Conservation (phyloP, 2,329 filamentous ascomycete species). For the Fusarium caatingaense region DNA sequence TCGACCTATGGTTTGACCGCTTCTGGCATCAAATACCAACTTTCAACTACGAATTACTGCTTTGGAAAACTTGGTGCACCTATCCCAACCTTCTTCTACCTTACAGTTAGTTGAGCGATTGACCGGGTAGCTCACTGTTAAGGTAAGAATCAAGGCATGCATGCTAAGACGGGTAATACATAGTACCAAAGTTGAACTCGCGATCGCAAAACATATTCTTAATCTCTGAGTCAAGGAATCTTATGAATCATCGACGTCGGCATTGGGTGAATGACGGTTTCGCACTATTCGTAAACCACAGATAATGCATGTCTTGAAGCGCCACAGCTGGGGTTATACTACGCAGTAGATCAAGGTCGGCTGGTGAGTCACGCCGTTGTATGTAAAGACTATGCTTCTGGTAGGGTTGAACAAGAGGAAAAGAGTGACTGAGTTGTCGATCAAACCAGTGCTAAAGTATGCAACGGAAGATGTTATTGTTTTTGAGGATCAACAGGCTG, state of each 20-base stretch:
- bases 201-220: not conserved
- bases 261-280: not conserved
- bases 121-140: not conserved
- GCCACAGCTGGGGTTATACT: not conserved
- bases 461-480: not conserved
- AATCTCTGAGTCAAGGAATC: not conserved
- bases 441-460: not conserved
- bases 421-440: not conserved
- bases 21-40: not conserved
- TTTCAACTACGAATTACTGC: not conserved
- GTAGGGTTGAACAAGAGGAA: not conserved
- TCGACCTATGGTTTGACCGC: not conserved
- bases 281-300: not conserved
- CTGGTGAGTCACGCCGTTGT: conserved; percentile 15
- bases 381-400: not conserved
- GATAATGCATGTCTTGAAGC: conserved; percentile 13
- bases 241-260: not conserved
- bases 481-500: not conserved
- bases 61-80: not conserved
- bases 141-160: not conserved
- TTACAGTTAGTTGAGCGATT: not conserved
- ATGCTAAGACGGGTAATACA: not conserved
- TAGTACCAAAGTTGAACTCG: not conserved
- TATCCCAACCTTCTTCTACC: not conserved
- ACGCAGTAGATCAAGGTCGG: not conserved